Evolutionary conservation across 2,329 filamentous ascomycete genomes (phyloP).

Genomic region (Dothistroma pini): DNA sequence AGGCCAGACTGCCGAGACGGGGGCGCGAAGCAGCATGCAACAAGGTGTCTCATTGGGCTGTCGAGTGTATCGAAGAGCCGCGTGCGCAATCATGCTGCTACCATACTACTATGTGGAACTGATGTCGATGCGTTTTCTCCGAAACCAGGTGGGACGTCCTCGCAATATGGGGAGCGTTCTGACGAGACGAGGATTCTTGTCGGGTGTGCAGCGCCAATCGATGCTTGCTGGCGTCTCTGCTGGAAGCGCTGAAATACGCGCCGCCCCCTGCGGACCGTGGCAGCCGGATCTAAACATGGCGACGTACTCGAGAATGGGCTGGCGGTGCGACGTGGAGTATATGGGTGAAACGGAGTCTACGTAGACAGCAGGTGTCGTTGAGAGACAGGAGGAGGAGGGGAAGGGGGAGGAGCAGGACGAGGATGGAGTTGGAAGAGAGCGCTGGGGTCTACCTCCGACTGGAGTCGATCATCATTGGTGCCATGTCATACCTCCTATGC

Average conservation of each 20-base stretch:
- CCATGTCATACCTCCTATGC: too few relatives aligned
- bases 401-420: neutral
- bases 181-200: neutral
- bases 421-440: neutral
- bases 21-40: conserved; percentile 4
- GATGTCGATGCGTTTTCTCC: neutral
- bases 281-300: neutral
- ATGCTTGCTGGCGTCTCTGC: neutral
- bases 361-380: neutral
- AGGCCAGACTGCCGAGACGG: neutral
- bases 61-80: conserved; percentile 2
- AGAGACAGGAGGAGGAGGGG: neutral
- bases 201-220: conserved; percentile 6
- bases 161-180: neutral
- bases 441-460: too few relatives aligned
- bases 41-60: conserved; percentile 11
- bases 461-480: too few relatives aligned
- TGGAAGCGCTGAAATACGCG: conserved; percentile 7
- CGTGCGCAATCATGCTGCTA: conserved; percentile 4
- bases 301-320: neutral
- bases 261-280: neutral
- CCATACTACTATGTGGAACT: conserved; percentile 10
- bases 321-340: neutral
- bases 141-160: neutral
- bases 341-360: neutral